phyloP scores from a whole-genome alignment of 2,329 filamentous ascomycete genomes.

The Saccharata proteae region DNA sequence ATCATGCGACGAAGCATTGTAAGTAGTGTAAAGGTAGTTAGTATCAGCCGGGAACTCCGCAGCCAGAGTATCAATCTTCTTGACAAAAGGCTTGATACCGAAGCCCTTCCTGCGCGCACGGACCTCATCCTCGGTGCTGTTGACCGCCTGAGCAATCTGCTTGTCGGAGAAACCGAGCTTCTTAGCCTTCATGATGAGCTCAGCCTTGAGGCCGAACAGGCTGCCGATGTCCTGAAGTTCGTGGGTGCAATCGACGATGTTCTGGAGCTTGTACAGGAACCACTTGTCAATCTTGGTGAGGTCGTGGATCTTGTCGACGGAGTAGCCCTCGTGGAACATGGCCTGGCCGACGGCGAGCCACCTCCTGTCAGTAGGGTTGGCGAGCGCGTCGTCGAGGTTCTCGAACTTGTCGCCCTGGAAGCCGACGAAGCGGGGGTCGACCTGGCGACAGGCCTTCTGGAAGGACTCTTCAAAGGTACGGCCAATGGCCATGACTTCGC shows the following conservation, averaged over 20 bases:
- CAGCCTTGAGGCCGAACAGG: conserved; percentile 74
- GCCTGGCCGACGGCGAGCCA: conserved; percentile 97
- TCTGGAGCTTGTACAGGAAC: conserved; percentile 97
- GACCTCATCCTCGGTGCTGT: conserved; percentile 79
- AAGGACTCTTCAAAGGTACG: conserved; percentile 98
- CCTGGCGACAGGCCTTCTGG: conserved; percentile 96
- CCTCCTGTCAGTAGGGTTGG: conserved; percentile 88
- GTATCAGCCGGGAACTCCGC: conserved; percentile 92
- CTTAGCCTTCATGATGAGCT: conserved; percentile 82
- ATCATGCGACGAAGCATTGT: conserved; percentile 90
- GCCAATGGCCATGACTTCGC: conserved; percentile 98
- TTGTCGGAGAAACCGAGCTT: conserved; percentile 95
- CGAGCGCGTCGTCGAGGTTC: conserved; percentile 76
- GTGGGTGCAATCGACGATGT: conserved; percentile 82
- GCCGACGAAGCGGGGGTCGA: conserved; percentile 81
- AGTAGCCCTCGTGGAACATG: conserved; percentile 94
- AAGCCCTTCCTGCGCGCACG: conserved; percentile 74
- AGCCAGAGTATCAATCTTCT: conserved; percentile 95
- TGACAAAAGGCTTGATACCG: conserved; percentile 88
- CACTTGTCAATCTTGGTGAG: conserved; percentile 98
- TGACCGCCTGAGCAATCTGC: conserved; percentile 81
- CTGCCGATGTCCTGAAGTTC: conserved; percentile 77
- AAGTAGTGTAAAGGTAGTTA: conserved; percentile 95
- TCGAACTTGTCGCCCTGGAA: conserved; percentile 96
- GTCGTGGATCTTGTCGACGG: conserved; percentile 82